A percentile compares a stretch with the other conserved stretches of the same genome.
These are phyloP conservation scores for Dinochytrium kinnereticum DNA, from an alignment of 371 early-diverging fungal species.

Conservation along the genomic window DNA sequence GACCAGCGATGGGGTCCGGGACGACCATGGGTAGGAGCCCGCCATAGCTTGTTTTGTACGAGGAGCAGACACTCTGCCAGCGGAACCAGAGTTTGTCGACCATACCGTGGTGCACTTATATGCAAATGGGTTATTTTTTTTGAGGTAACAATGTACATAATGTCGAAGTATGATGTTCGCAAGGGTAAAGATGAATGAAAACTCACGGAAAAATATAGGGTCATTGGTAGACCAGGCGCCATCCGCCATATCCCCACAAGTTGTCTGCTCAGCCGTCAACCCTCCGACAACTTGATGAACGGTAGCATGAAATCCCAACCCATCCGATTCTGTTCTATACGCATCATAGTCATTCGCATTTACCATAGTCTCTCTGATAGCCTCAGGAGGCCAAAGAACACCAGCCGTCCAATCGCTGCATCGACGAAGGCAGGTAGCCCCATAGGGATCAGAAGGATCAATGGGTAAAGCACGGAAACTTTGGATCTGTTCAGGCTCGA, in stretches of 20 bases:
- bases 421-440: not conserved
- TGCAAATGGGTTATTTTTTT: not conserved
- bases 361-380: not conserved
- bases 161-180: too few relatives aligned
- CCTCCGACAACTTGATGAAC: conserved; percentile 18
- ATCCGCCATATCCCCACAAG: conserved; percentile 32
- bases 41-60: conserved; percentile 24
- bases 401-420: not conserved
- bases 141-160: not conserved
- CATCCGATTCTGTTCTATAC: conserved; percentile 10
- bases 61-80: conserved; percentile 28
- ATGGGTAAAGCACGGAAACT: not conserved
- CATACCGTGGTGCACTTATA: conserved; percentile 26
- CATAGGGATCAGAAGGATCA: not conserved
- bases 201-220: conserved; percentile 31
- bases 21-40: not conserved
- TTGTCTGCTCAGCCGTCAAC: not conserved
- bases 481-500: not conserved
- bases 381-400: not conserved
- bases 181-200: not conserved
- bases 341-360: conserved; percentile 17
- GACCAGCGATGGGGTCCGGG: not conserved
- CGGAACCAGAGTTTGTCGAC: conserved; percentile 35
- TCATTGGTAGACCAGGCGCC: conserved; percentile 26
- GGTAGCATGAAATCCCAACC: conserved; percentile 10